Conservation (phyloP, 164 flowering plant genomes). For the Saururus chinensis region DNA sequence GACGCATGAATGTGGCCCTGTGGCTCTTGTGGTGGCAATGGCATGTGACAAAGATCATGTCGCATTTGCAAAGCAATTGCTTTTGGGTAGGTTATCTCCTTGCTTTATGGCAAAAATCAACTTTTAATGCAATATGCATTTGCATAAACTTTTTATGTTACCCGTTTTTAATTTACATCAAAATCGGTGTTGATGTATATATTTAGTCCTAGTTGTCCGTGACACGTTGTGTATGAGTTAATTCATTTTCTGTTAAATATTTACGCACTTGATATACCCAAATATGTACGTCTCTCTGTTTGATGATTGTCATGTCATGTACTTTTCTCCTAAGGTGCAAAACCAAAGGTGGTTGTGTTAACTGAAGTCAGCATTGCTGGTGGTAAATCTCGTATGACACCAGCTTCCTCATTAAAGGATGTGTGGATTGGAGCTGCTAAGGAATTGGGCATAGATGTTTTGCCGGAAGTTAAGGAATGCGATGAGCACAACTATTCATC, state of each 20-base stretch:
- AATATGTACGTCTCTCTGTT: background rate
- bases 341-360: slow-evolving; percentile 45
- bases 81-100: slow-evolving; percentile 39
- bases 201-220: too few species aligned
- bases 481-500: slow-evolving; percentile 6
- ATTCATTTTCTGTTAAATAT: too few species aligned
- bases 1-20: slow-evolving; percentile 33
- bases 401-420: slow-evolving; percentile 43
- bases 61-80: slow-evolving; percentile 69
- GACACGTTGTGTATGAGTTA: too few species aligned
- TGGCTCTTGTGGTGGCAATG: slow-evolving; percentile 89
- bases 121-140: too few species aligned
- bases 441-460: slow-evolving; percentile 29
- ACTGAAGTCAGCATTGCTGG: slow-evolving; percentile 78
- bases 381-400: slow-evolving; percentile 39
- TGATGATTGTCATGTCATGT: background rate
- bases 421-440: slow-evolving; percentile 49
- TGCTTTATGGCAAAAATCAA: background rate
- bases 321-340: slow-evolving; percentile 24
- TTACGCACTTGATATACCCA: background rate
- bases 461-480: slow-evolving; percentile 12
- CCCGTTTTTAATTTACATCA: too few species aligned
- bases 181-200: too few species aligned
- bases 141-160: too few species aligned
- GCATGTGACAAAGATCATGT: slow-evolving; percentile 89